These are phyloP conservation scores for Macrolepiota dolichaula DNA, from an alignment of 768 basidiomycete species.

Conservation along the genomic window DNA sequence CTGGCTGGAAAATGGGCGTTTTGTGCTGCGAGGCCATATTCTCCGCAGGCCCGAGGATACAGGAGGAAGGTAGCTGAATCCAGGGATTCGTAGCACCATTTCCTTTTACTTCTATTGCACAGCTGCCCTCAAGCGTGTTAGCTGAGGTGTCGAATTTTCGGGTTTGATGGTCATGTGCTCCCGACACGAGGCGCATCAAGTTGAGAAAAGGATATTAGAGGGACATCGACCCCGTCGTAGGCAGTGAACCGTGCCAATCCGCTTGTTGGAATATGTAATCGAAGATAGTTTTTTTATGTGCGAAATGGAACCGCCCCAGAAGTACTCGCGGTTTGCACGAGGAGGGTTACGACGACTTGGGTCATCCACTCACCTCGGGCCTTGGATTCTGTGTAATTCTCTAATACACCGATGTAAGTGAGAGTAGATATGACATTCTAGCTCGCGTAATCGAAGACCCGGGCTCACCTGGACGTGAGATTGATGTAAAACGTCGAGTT, in stretches of 20 bases:
- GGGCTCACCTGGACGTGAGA: not conserved
- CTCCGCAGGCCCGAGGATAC: slow-evolving; percentile 1
- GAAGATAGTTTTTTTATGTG: slow-evolving; percentile 1
- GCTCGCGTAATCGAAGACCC: not conserved
- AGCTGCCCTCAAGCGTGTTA: not conserved
- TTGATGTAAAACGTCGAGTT: slow-evolving; percentile 1
- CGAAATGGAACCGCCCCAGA: not conserved
- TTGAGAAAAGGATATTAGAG: not conserved
- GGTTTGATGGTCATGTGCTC: slow-evolving; percentile 3
- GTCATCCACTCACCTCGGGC: not conserved
- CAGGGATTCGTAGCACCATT: not conserved
- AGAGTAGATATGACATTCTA: not conserved
- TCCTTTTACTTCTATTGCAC: not conserved
- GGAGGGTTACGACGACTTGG: slow-evolving; percentile 7
- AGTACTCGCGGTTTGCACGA: slow-evolving; percentile 11
- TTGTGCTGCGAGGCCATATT: not conserved
- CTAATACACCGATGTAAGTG: not conserved
- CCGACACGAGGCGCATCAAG: not conserved
- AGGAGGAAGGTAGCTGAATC: not conserved
- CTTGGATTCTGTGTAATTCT: not conserved
- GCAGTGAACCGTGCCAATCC: not conserved
- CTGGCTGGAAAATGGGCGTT: slow-evolving; percentile 1
- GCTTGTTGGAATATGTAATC: slow-evolving; percentile 8
- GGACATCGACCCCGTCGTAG: not conserved
- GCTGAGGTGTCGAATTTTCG: not conserved